Evolutionary conservation across 768 basidiomycete genomes (phyloP), one percentile per base, ranked within the genome.

Genomic region (Pholiota microspora): DNA sequence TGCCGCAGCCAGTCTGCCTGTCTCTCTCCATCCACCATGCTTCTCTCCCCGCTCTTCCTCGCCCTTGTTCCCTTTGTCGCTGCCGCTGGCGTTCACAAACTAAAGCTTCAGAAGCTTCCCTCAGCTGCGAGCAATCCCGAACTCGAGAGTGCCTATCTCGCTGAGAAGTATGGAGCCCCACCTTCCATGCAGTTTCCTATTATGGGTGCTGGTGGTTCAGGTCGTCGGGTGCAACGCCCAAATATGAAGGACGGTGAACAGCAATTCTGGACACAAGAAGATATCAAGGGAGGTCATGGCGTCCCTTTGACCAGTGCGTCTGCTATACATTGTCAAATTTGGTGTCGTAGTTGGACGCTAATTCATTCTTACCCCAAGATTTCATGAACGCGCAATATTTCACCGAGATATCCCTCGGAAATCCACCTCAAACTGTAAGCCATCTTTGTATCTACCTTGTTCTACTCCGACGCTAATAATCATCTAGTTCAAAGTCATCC

Each of bases 381-480:
- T 98, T 92, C 75, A 85, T 95, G 86, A 98, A 98, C 69, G 95
- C 97, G 31, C 95, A 99, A 70, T 98, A 99, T 73, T 99, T 82
- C 68, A 81, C 94, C 16, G 89, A 94, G 58, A 96, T 98, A 56
- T 67, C 77, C 1, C 69, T 98, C 51, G 96, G 96, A 13, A 80
- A 77, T 0, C 96, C 96, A 18, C 81, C 93, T 31, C 96, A 98
- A 71, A 73, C 65, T 3, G 88, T 89, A 69, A 67, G 85, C 73
- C 34, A 23, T 29, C 55, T 7, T 45, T 49, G 3, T 38, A 25
- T 53, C 45, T 10, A 48, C 13, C n/a, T n/a, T n/a, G n/a, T n/a
- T 2, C 50, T 31, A 13, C 32, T n/a, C 13, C 56, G 50, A 32
- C 53, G 48, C 53, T 16, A 28, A 53, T 50, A 6, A 16, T 42